Base-by-base conservation (phyloP, 2,329 filamentous ascomycete species). In the Penicillium sp. region DNA sequence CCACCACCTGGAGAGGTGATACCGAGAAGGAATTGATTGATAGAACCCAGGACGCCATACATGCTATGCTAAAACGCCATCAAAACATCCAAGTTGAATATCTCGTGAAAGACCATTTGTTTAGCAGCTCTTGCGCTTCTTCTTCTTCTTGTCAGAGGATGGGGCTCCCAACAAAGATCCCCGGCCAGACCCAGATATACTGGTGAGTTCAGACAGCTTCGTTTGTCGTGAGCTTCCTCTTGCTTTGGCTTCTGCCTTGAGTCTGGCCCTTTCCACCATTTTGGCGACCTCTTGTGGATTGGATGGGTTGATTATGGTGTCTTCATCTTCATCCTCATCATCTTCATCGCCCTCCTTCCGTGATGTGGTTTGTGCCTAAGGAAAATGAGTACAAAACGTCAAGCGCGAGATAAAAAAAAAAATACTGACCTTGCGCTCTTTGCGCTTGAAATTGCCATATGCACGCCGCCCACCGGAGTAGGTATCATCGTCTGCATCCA, bases 381-480 rank as follows among this genome's bases (percentile, higher is more conserved):
- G 38, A 4, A 40, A 31, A 18, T 59, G 50, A 57, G 53, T 42
- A 53, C 8, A 29, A 53, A 34, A 46, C 24, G 13, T 8, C 8
- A 20, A 34, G 4, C 9, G 13, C 1, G 20, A 44, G 14, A 20
- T 14, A 50, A 10, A 1, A 1, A 4, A 13, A n/a, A 48, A 53
- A 24, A 26, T 13, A 70, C 72, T 42, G 48, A 68, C 67, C 52
- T 55, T 48, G 14, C 50, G 55, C 53, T 66, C 63, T 53, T 73
- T 76, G 51, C 69, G 68, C 61, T 70, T 74, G 50, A 71, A 76
- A 45, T 72, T 72, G 8, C 75, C 75, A 56, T 72, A 77, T n/a
- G 66, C 56, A 44, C 69, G 67, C 16, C 75, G 66, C 13, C 74
- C 74, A 22, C 70, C 68, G 45, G 61, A 62, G n/a, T 50, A 53